A percentile compares a stretch with the other conserved stretches of the same genome.
Conservation (phyloP, 306 rosid genomes). For the Nissolia schottii region DNA sequence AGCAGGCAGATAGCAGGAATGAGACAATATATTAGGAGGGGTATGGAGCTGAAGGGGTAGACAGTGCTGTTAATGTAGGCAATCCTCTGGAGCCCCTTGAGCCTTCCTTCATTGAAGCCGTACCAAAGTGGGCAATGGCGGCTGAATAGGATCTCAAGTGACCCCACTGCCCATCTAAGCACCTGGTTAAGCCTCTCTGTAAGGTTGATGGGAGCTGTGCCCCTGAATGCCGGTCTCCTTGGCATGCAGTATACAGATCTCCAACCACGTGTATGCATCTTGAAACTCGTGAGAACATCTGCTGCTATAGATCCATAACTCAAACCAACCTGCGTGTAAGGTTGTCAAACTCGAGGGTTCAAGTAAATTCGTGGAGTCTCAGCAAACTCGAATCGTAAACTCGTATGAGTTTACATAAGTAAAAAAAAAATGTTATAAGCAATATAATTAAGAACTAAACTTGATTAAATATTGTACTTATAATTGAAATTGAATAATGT, state of each 20-base stretch:
- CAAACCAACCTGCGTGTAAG: slow-evolving; percentile 78
- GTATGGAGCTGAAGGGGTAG: slow-evolving; percentile 90
- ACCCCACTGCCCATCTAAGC: slow-evolving; percentile 92
- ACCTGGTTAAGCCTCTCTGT: slow-evolving; percentile 92
- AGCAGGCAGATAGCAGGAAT: slow-evolving; percentile 95
- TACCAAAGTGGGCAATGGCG: slow-evolving; percentile 76
- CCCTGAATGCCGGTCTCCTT: slow-evolving; percentile 72
- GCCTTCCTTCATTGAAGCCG: slow-evolving; percentile 71
- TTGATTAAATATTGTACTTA: no score
- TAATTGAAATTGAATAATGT: no score
- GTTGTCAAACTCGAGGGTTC: no score
- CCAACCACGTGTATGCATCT: slow-evolving; percentile 94
- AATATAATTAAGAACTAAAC: no score
- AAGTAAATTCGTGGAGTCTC: no score
- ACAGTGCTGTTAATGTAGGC: slow-evolving; percentile 83
- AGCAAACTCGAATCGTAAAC: no score
- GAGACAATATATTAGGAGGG: slow-evolving; percentile 75
- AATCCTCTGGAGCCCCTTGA: slow-evolving; percentile 85
- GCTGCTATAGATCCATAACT: slow-evolving; percentile 86
- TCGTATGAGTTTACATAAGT: no score
- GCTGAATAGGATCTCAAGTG: slow-evolving; percentile 95
- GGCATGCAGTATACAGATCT: slow-evolving; percentile 95
- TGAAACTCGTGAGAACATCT: slow-evolving; percentile 77
- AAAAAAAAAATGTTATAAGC: no score
- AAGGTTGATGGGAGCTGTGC: slow-evolving; percentile 93